Evolutionary conservation across 306 rosid genomes (phyloP).

Genomic region (Lotus japonicus): DNA sequence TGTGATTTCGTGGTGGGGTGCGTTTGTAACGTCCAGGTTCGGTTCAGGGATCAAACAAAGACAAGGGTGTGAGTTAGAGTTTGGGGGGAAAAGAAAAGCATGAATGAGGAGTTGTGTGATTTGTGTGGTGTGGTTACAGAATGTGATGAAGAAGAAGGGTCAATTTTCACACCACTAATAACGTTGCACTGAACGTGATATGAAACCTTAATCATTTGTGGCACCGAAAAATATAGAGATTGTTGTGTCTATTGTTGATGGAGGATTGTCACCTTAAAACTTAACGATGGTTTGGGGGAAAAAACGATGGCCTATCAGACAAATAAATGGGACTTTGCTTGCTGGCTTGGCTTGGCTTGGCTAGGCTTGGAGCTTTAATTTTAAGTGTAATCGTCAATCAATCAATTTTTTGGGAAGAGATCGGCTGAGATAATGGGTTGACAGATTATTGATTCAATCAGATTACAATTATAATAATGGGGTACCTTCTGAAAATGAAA

Average conservation of each 20-base stretch:
- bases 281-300: not conserved
- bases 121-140: not conserved
- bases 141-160: slow-evolving; percentile 5
- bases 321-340: not conserved
- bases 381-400: not conserved
- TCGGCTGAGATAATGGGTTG: no score
- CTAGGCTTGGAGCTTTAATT: not conserved
- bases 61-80: not conserved
- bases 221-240: not conserved
- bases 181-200: not conserved
- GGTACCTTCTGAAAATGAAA: no score
- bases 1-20: not conserved
- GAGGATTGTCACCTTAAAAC: slow-evolving; percentile 3
- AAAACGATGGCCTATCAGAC: not conserved
- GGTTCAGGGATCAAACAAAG: not conserved
- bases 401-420: not conserved
- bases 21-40: not conserved
- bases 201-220: not conserved
- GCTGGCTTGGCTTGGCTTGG: not conserved
- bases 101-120: no score
- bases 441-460: no score
- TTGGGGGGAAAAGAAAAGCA: not conserved
- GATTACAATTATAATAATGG: no score
- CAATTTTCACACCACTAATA: slow-evolving; percentile 4
- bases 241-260: not conserved